Percentiles rank a stretch among this genome's conserved stretches.
Evolutionary conservation across 78 protist species (phyloP).

Genomic region (Planoprotostelium fungivorum): DNA sequence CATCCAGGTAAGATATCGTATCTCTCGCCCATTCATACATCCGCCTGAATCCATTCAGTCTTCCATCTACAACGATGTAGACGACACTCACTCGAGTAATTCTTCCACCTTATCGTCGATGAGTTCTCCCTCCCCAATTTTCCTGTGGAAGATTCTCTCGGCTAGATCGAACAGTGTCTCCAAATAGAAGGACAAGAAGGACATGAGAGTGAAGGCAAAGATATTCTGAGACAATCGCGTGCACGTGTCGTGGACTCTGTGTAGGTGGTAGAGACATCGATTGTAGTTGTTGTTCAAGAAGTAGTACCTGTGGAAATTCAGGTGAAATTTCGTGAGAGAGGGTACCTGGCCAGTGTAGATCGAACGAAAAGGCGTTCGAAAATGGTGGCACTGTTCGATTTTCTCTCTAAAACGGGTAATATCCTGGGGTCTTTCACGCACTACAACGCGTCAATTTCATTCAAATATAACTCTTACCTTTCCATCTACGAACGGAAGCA

Average conservation of each 20-base stretch:
- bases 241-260: neutral
- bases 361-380: neutral
- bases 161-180: neutral
- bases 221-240: neutral
- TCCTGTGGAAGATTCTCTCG: neutral
- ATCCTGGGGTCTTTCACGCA: neutral
- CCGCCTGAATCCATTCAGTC: neutral
- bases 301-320: neutral
- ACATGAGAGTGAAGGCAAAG: neutral
- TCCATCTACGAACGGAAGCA: neutral
- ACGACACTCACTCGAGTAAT: neutral
- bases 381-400: neutral
- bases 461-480: neutral
- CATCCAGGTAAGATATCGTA: neutral
- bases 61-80: neutral
- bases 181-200: neutral
- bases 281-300: neutral
- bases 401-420: neutral
- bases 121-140: neutral
- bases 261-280: neutral
- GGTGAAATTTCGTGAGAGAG: too few relatives aligned
- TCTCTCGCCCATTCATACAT: neutral
- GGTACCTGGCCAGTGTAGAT: neutral
- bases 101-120: neutral
- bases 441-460: neutral